These are phyloP conservation scores for Curvularia spicifera DNA, from an alignment of 2,329 filamentous ascomycete species.

Conservation along the genomic window DNA sequence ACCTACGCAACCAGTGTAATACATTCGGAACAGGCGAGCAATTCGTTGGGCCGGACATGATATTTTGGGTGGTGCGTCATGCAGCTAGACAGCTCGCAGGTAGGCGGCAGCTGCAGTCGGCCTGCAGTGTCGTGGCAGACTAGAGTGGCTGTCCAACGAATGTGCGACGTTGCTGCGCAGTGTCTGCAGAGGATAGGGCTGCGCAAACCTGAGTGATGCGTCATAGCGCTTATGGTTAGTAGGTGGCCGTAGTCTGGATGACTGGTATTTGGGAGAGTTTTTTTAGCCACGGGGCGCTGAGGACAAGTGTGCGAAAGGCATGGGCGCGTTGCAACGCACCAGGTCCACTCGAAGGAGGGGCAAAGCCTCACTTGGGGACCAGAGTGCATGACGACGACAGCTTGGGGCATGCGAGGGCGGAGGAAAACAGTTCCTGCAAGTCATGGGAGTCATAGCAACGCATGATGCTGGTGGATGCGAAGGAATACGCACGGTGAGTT, in stretches of 20 bases:
- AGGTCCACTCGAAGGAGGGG: slow-evolving; percentile 5
- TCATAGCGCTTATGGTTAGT: slow-evolving; percentile 27
- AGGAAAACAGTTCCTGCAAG: slow-evolving; percentile 34
- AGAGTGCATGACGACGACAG: slow-evolving; percentile 12
- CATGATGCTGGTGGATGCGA: slow-evolving; percentile 25
- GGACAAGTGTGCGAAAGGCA: slow-evolving; percentile 10
- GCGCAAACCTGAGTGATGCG: slow-evolving; percentile 37
- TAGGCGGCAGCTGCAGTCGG: slow-evolving; percentile 32
- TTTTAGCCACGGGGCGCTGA: slow-evolving; percentile 9
- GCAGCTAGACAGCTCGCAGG: slow-evolving; percentile 43
- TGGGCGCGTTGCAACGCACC: slow-evolving; percentile 4
- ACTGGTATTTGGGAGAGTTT: slow-evolving; percentile 5
- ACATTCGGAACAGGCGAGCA: slow-evolving; percentile 17
- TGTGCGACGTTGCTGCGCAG: slow-evolving; percentile 30
- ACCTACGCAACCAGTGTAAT: slow-evolving; percentile 20
- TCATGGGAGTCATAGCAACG: slow-evolving; percentile 38
- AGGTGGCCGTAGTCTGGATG: background rate
- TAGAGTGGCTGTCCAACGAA: slow-evolving; percentile 42
- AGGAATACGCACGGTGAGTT: slow-evolving; percentile 49
- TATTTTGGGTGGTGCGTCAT: slow-evolving; percentile 39
- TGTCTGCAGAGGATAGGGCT: slow-evolving; percentile 37
- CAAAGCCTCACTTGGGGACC: slow-evolving; percentile 5
- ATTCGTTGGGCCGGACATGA: slow-evolving; percentile 37
- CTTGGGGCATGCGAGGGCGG: slow-evolving; percentile 27
- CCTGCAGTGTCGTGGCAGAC: slow-evolving; percentile 41